Conservation (phyloP, 805 yeast species). For the Schwanniomyces yamadae region DNA sequence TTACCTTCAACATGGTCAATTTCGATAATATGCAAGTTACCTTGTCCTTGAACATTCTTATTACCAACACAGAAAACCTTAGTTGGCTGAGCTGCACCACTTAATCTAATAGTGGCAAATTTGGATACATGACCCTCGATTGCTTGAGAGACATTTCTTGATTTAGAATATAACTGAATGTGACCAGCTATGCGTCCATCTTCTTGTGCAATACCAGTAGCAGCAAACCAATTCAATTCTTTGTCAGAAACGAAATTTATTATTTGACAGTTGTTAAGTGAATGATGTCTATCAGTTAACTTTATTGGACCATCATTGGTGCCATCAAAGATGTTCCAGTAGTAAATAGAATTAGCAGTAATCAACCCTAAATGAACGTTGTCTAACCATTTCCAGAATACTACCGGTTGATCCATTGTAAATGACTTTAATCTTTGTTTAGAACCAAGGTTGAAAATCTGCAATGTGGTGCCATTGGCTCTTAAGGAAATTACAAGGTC, state of each 20-base stretch:
- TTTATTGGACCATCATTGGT: slow-evolving; percentile 75
- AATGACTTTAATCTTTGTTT: slow-evolving; percentile 88
- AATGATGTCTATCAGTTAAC: slow-evolving; percentile 80
- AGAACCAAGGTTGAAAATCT: slow-evolving; percentile 83
- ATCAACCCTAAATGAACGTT: slow-evolving; percentile 76
- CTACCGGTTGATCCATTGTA: slow-evolving; percentile 82
- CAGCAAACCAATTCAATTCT: slow-evolving; percentile 86
- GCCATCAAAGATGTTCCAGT: slow-evolving; percentile 83
- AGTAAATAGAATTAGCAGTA: slow-evolving; percentile 70
- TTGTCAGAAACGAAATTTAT: slow-evolving; percentile 85
- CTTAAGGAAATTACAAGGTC: slow-evolving; percentile 87
- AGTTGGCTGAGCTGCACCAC: slow-evolving; percentile 70
- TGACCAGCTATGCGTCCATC: slow-evolving; percentile 94
- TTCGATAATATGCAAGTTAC: slow-evolving; percentile 85
- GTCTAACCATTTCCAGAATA: slow-evolving; percentile 93
- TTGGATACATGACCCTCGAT: slow-evolving; percentile 97
- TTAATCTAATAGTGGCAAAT: slow-evolving; percentile 74
- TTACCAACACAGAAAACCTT: slow-evolving; percentile 92
- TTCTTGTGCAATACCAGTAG: slow-evolving; percentile 93
- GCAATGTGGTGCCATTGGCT: slow-evolving; percentile 95
- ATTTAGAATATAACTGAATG: slow-evolving; percentile 85
- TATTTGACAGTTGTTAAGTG: slow-evolving; percentile 77
- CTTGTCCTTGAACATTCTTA: slow-evolving; percentile 70
- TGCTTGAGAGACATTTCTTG: slow-evolving; percentile 91
- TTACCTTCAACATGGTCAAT: slow-evolving; percentile 88